These are phyloP conservation scores for Leccinum rimulosum DNA, from an alignment of 768 basidiomycete genomes.

Conservation along the genomic window DNA sequence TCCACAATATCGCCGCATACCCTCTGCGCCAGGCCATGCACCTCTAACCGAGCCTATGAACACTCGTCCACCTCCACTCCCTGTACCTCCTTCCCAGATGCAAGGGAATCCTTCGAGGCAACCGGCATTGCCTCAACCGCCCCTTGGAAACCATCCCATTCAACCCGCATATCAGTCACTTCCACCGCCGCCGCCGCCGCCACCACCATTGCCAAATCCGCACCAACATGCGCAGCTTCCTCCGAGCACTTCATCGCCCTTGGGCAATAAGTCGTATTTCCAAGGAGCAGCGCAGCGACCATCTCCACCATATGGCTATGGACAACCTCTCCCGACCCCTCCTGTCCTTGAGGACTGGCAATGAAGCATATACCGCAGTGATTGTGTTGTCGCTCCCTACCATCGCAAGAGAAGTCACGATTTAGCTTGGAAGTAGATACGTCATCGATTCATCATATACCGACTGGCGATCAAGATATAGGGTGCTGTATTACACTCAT, in stretches of 20 bases:
- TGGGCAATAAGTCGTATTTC: constrained; percentile 32
- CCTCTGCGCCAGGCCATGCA: constrained; percentile 25
- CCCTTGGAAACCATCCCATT: constrained; percentile 40
- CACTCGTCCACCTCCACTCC: constrained; percentile 23
- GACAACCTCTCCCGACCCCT: constrained; percentile 29
- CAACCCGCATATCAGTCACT: constrained; percentile 36
- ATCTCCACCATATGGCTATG: constrained; percentile 32
- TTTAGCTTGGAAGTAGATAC: constrained; percentile 11
- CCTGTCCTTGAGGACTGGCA: constrained; percentile 26
- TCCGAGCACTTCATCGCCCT: constrained; percentile 23
- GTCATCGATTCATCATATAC: constrained; percentile 4
- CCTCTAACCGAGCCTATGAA: constrained; percentile 23
- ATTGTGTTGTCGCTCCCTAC: constrained; percentile 15
- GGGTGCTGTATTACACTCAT: constrained; percentile 20
- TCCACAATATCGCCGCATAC: constrained; percentile 35
- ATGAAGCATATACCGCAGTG: constrained; percentile 17
- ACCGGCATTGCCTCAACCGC: constrained; percentile 52
- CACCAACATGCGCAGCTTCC: constrained; percentile 28
- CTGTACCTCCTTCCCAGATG: constrained; percentile 26
- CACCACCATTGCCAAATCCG: constrained; percentile 32
- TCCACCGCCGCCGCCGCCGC: constrained; percentile 34
- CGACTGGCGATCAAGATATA: not conserved
- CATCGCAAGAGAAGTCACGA: constrained; percentile 10
- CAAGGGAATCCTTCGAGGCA: constrained; percentile 36
- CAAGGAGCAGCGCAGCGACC: constrained; percentile 43